Evolutionary conservation across 2,329 filamentous ascomycete genomes (phyloP), one percentile per base, ranked within the genome.

Genomic region (Penicillium sp.): DNA sequence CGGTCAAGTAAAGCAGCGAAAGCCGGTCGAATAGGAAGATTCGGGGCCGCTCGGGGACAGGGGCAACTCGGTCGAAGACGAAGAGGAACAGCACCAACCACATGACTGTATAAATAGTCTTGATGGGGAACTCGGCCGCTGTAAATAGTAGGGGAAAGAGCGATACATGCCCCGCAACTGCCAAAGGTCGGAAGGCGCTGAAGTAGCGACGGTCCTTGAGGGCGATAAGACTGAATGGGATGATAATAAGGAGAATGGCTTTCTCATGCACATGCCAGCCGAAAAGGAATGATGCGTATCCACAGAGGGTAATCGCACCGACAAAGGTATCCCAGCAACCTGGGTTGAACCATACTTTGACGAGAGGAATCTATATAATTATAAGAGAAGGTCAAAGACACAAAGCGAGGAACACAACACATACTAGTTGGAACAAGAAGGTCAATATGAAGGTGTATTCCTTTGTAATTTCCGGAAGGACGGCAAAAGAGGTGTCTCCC

Each of bases 221-320:
- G 0, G 93, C 92, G 57, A 97, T 88, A 58, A 99, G 82, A 64
- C 90, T 95, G 79, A 97, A 97, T 0, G 94, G 94, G 46, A 97
- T 89, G 62, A 99, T 91, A 69, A 97, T 88, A 19, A 97, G 84
- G 22, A 99, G 82, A 55, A 99, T 89, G 1, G 94, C 94, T 75
- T 99, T 99, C 71, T 99, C 94, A 67, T 99, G 94, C 9, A 99
- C 94, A 69, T 99, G 94, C 91, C 93, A 99, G 54, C 94, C 93
- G 66, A 97, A 97, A 10, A 99, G 82, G 77, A 99, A 99, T 0
- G 93, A 97, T 0, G 93, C 89, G 70, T 97, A 99, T 56, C 90
- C 94, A 69, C 94, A 97, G 16, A 97, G 84, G 0, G 93, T 97
- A 42, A 96, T 84, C 0, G 91, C 88, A 4, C 91, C 91, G 40